Evolutionary conservation across 176 grass and related monocot genomes (phyloP), one percentile per base, ranked within the genome.

Genomic region (Zoysia japonica): DNA sequence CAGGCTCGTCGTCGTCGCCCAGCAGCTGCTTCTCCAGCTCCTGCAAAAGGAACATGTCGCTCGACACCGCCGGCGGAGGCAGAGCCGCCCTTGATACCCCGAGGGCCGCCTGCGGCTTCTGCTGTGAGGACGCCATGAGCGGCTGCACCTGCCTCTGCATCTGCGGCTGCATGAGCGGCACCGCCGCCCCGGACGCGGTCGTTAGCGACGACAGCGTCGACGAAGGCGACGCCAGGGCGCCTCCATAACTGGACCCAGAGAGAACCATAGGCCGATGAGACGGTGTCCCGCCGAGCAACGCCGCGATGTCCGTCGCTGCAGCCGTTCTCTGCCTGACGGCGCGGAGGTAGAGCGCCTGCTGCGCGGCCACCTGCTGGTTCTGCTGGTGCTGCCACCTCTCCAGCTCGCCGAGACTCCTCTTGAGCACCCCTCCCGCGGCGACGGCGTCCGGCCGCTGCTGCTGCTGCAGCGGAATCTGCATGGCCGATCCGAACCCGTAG

Each of bases 11-110:
- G 37, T 97, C 89, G 77, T 94, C 92, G 39, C 81, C 81, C 41
- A 98, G 70, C 47, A 98, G 92, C 66, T 91, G 87, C 75, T 93
- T 91, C 86, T 98, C 95, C 6, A 98, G 90, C 86, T 98, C 95
- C 78, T 90, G 80, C 38, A 98, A 69, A 53, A 78, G 77, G 83
- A 93, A 76, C 11, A 79, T 38, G 4, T 89, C 86, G 76, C 77
- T 82, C 3, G 45, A 68, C 3, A 65, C 19, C 2, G 76, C 39
- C 1, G 78, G 13, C 0, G 9, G 59, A 5, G 80, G 35, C 20
- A 66, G 14, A 16, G 59, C 39, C 1, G 57, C 72, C 66, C 79
- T 54, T 20, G 72, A 37, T 4, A 77, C 4, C 12, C 74, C 79
- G 46, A 78, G 20, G n/a, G 61, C 63, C 39, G 72, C 80, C 44